A percentile compares a stretch with the other conserved stretches of the same genome.
Evolutionary conservation across 2,329 filamentous ascomycete species (phyloP).

Genomic region (Fusarium pseudonygamai): DNA sequence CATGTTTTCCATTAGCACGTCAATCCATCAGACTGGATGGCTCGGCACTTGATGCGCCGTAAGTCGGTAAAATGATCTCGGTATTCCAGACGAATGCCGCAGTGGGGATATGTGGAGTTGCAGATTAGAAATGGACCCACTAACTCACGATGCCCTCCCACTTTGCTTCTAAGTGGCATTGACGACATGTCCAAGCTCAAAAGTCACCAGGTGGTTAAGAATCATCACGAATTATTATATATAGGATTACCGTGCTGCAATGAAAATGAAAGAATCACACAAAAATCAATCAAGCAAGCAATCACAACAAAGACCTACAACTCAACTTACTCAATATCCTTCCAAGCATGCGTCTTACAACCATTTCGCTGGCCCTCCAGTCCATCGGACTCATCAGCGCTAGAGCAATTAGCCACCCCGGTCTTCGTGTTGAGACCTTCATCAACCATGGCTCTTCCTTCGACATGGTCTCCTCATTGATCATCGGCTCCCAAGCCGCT

Average conservation of each 20-base stretch:
- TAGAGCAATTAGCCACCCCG: not conserved
- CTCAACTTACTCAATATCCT: not conserved
- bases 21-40: accelerated
- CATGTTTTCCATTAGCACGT: accelerated
- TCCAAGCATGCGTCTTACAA: not conserved
- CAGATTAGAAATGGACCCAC: not conserved
- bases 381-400: not conserved
- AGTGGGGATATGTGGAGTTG: not conserved
- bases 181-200: no score
- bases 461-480: not conserved
- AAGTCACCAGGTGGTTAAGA: not conserved
- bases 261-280: accelerated
- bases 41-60: not conserved
- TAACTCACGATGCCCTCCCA: not conserved
- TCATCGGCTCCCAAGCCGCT: not conserved
- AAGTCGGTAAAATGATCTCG: not conserved
- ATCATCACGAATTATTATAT: not conserved
- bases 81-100: not conserved
- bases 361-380: not conserved
- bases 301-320: no score
- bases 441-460: not conserved
- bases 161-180: not conserved
- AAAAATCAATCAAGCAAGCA: not conserved
- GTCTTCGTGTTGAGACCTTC: not conserved
- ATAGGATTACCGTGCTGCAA: not conserved